Base-by-base conservation (phyloP, 73 alveolate genomes). In the Blepharisma japonicum region DNA sequence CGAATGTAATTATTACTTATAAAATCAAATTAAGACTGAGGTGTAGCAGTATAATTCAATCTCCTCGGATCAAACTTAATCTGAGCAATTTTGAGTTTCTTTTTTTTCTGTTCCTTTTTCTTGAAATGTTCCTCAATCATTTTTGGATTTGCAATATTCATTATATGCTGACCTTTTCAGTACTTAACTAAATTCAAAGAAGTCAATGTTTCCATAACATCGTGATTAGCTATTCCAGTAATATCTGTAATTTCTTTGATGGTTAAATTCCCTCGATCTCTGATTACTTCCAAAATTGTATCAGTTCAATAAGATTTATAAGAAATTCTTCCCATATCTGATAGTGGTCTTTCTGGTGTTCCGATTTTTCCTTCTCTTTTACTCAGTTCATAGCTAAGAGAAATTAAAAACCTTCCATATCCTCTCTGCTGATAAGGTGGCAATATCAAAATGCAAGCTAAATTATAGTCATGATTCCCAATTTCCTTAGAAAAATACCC, bases 261-360 rank as follows among this genome's bases (percentile, higher is more conserved):
- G 54, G 88, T 81, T 67, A 89, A 70, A 55, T 74, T 86, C 5
- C 94, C 96, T 71, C 89, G 85, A 77, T 86, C 81, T 47, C 80
- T 55, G 45, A 91, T 55, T 7, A 93, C 89, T 81, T 85, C 89
- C 51, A 91, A 84, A 38, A 91, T 78, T 23, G 92, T 83, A 45
- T 86, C 90, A 21, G 94, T 84, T 96, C 98, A 93, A 85, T 87
- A 93, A 80, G 96, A 87, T 77, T 87, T 90, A 81, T 90, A 93
- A 55, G 93, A 77, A 21, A 93, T 80, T 71, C 83, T 84, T 2
- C 99, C 99, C 80, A 94, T 68, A 80, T 92, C 97, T 61, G 96
- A 85, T n/a, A 94, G 86, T 0, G 99, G 99, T 27, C 95, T 87
- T 81, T 94, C 99, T 20, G 99, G 98, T 23, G 99, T 90, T 49